Conservation (phyloP, 371 early-diverging fungal species). For the Rhizopus sp. region DNA sequence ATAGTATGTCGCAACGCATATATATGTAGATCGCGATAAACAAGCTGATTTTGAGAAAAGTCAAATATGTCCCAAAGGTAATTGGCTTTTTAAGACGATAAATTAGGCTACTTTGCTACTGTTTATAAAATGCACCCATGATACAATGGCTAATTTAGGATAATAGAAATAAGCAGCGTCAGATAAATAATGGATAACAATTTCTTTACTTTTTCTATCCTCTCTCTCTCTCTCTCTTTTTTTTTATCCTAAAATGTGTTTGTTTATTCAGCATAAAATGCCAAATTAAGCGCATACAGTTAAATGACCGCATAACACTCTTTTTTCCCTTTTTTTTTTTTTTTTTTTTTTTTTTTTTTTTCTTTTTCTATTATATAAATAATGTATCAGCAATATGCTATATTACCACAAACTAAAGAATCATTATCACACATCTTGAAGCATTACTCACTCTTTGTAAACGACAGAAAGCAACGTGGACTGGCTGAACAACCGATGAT, state of each 20-base stretch:
- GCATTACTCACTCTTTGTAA: constrained; percentile 31
- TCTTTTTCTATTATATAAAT: background rate
- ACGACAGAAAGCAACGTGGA: constrained; percentile 20
- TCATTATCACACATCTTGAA: constrained; percentile 43
- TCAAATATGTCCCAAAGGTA: background rate
- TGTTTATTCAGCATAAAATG: constrained; percentile 1
- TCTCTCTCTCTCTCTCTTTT: background rate
- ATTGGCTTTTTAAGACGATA: background rate
- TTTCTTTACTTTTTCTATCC: constrained; percentile 1
- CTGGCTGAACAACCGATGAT: constrained; percentile 55
- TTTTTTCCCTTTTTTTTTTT: constrained; percentile 3
- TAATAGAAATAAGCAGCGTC: background rate
- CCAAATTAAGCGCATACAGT: background rate
- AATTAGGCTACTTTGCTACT: background rate
- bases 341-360: background rate
- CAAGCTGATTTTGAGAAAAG: background rate
- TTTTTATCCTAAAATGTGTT: background rate
- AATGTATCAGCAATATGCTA: constrained; percentile 14
- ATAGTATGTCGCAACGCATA: too few relatives aligned
- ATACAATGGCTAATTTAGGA: background rate
- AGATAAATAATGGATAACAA: background rate
- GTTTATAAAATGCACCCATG: constrained; percentile 4
- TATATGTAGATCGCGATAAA: too few relatives aligned
- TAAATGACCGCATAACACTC: background rate
- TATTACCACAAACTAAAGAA: constrained; percentile 45